Evolutionary conservation across 345 rosid genomes (phyloP), one percentile per base, ranked within the genome.

Genomic region (Syzygium jambos): DNA sequence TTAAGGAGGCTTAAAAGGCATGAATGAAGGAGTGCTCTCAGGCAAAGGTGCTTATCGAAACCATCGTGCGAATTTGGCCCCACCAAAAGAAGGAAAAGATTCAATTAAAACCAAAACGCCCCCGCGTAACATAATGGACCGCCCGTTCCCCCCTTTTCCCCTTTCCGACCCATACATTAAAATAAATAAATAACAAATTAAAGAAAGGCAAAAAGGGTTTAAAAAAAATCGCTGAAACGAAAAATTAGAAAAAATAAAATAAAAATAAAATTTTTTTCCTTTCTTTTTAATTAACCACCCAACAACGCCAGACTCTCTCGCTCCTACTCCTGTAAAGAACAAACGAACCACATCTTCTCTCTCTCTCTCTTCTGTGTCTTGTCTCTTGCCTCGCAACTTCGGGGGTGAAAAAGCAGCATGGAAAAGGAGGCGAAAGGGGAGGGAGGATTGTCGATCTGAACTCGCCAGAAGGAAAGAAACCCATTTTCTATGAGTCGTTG

Each of bases 321-420:
- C 13, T 73, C 25, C 14, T 34, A 4, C 49, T 30, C 2, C 54
- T 52, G 11, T 13, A 4, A 19, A 11, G 49, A 73, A 34, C 49
- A 73, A 34, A 73, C 80, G 68, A 53, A 29, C 84, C 49, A 2
- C 34, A 57, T n/a, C 52, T 65, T 34, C 9, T 53, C 41, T 11
- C 56, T n/a, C 77, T 65, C 83, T 38, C 87, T 86, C 43, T 86
- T 43, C 78, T 86, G 49, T 86, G 53, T 78, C 53, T 87, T 87
- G 23, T 68, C 52, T 10, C 29, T 34, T 68, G 43, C 19, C 23
- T 80, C 43, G 34, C 46, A 8, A 85, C 21, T 87, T 84, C 85
- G 38, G 88, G 34, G n/a, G 7, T 6, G 27, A 59, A 34, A 68
- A 68, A 73, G 80, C 73, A 73, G 80, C 73, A 59, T 41, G 68